Evolutionary conservation across 2,329 filamentous ascomycete genomes (phyloP).

Genomic region (Apiospora malaysiana): DNA sequence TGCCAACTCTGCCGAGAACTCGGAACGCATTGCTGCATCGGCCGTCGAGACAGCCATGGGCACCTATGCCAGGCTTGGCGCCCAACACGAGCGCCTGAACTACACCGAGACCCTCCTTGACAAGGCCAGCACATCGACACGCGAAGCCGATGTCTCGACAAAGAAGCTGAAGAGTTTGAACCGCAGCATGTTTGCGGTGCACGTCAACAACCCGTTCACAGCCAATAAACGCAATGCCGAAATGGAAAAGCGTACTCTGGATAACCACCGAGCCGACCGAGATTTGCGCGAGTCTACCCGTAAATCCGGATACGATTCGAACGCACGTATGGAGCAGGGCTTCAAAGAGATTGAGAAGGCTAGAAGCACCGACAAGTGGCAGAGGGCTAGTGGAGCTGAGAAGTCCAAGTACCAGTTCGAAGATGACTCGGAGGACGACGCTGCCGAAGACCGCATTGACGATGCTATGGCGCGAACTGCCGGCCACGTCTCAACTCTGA

Average conservation of each 20-base stretch:
- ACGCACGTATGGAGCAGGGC: constrained; percentile 58
- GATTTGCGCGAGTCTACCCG: constrained; percentile 70
- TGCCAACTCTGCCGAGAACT: constrained; percentile 63
- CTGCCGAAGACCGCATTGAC: constrained; percentile 67
- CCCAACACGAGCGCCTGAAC: constrained; percentile 80
- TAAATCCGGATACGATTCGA: constrained; percentile 56
- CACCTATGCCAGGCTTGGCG: constrained; percentile 75
- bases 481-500: constrained; percentile 71
- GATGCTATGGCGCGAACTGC: constrained; percentile 71
- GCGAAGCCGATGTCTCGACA: constrained; percentile 78
- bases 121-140: constrained; percentile 76
- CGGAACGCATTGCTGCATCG: constrained; percentile 69
- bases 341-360: constrained; percentile 38
- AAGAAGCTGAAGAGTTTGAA: constrained; percentile 86
- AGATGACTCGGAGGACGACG: constrained; percentile 57
- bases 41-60: constrained; percentile 73
- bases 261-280: constrained; percentile 70
- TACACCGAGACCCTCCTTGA: constrained; percentile 86
- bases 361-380: constrained; percentile 24
- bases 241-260: constrained; percentile 72
- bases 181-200: constrained; percentile 87
- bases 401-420: constrained; percentile 79
- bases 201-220: constrained; percentile 80
- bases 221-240: constrained; percentile 67
- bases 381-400: constrained; percentile 57